phyloP scores from a whole-genome alignment of 2,329 filamentous ascomycete species.

The Dactylellina leptospora region DNA sequence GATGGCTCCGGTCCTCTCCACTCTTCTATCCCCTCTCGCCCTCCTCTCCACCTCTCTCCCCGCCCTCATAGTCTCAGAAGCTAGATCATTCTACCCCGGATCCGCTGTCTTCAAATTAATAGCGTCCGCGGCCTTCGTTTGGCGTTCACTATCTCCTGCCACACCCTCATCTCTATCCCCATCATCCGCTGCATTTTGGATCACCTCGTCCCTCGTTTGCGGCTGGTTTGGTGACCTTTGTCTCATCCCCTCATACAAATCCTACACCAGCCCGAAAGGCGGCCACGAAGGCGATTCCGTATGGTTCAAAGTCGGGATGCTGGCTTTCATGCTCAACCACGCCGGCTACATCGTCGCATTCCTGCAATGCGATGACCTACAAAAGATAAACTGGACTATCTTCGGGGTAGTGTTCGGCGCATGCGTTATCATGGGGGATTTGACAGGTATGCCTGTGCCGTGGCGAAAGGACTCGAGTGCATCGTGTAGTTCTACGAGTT shows the following conservation, averaged over 20 bases:
- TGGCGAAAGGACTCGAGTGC: slow-evolving; percentile 22
- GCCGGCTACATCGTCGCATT: slow-evolving; percentile 48
- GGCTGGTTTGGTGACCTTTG: slow-evolving; percentile 46
- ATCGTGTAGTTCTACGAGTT: background rate
- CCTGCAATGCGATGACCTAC: slow-evolving; percentile 29
- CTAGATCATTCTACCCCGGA: slow-evolving; percentile 25
- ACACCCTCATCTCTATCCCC: background rate
- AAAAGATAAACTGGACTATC: slow-evolving; percentile 27
- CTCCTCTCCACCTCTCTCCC: slow-evolving; percentile 32
- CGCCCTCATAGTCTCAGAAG: slow-evolving; percentile 40
- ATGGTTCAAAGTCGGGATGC: slow-evolving; percentile 53
- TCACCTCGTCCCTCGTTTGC: slow-evolving; percentile 30
- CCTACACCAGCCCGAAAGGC: slow-evolving; percentile 30
- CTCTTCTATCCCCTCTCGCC: slow-evolving; percentile 17
- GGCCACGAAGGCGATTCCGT: slow-evolving; percentile 50
- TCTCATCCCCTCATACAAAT: slow-evolving; percentile 42
- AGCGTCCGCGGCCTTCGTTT: slow-evolving; percentile 43
- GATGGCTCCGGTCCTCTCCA: slow-evolving; percentile 23
- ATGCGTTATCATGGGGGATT: slow-evolving; percentile 29
- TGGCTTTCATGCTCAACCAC: slow-evolving; percentile 52
- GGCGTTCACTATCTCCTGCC: slow-evolving; percentile 22
- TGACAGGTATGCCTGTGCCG: slow-evolving; percentile 41
- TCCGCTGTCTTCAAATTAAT: slow-evolving; percentile 42
- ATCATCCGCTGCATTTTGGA: slow-evolving; percentile 18
- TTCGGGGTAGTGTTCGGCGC: slow-evolving; percentile 19